A percentile compares a stretch with the other conserved stretches of the same genome.
Conservation (phyloP, 2,329 filamentous ascomycete genomes). For the Colletotrichum noveboracense region DNA sequence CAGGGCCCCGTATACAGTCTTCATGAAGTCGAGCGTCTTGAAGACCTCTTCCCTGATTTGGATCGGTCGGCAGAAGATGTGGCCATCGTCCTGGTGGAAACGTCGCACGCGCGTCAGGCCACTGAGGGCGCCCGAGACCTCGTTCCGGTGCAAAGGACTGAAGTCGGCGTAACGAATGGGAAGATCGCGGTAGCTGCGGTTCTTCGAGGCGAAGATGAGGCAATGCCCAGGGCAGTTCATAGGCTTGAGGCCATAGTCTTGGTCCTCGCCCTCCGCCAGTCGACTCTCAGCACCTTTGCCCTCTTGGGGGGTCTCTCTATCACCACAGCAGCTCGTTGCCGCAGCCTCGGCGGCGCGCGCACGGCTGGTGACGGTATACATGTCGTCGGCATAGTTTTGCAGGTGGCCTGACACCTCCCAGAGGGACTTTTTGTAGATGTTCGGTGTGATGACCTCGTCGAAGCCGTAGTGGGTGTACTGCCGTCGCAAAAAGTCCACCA, state of each 20-base stretch:
- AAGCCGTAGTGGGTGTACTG: constrained; percentile 88
- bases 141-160: constrained; percentile 85
- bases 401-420: constrained; percentile 89
- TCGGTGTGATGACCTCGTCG: constrained; percentile 87
- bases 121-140: constrained; percentile 80
- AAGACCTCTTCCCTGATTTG: constrained; percentile 79
- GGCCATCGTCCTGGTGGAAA: constrained; percentile 90
- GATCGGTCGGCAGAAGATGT: constrained; percentile 83
- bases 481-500: constrained; percentile 80
- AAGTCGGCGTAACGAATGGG: constrained; percentile 89
- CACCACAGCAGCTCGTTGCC: constrained; percentile 32
- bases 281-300: constrained; percentile 19
- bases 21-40: constrained; percentile 76
- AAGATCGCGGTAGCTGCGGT: constrained; percentile 78
- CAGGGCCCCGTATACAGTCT: constrained; percentile 73
- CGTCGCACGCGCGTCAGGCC: constrained; percentile 84
- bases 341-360: constrained; percentile 27
- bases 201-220: constrained; percentile 77
- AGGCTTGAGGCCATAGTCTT: constrained; percentile 84
- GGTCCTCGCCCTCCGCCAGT: constrained; percentile 57
- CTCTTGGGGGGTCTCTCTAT: constrained; percentile 23
- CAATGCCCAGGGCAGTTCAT: constrained; percentile 96
- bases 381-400: constrained; percentile 90
- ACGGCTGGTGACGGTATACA: constrained; percentile 79
- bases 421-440: constrained; percentile 86